Conservation (phyloP, 2,329 filamentous ascomycete species). For the Arthrobotrys pseudoclavata region DNA sequence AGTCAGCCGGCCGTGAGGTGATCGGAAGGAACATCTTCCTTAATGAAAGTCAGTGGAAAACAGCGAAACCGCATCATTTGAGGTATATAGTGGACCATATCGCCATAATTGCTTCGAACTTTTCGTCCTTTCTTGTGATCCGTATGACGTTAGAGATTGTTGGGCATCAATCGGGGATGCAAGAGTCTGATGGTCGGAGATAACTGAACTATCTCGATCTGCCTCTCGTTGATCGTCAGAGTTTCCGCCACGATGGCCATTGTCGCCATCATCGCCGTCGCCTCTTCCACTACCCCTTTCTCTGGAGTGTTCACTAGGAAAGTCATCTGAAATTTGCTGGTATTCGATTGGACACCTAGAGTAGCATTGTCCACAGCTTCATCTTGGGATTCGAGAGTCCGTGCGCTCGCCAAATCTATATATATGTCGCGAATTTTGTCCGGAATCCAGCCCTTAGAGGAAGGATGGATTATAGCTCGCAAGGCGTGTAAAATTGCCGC, state of each 20-base stretch:
- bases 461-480: slow-evolving; percentile 3
- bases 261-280: no score
- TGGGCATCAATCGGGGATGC: neutral
- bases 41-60: neutral
- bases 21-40: no score
- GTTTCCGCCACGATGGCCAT: no score
- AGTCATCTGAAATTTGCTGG: no score
- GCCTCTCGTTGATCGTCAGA: no score
- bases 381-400: slow-evolving; percentile 11
- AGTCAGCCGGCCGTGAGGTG: no score
- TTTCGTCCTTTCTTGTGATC: neutral
- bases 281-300: no score
- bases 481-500: slow-evolving; percentile 19
- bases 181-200: neutral
- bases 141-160: neutral
- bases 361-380: neutral
- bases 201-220: no score
- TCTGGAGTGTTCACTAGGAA: no score
- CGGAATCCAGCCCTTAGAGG: neutral
- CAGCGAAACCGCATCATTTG: neutral
- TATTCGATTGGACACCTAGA: no score
- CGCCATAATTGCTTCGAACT: neutral
- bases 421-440: slow-evolving; percentile 1
- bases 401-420: neutral
- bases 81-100: neutral